These are phyloP conservation scores for Mycena venus DNA, from an alignment of 768 basidiomycete genomes.

Conservation along the genomic window DNA sequence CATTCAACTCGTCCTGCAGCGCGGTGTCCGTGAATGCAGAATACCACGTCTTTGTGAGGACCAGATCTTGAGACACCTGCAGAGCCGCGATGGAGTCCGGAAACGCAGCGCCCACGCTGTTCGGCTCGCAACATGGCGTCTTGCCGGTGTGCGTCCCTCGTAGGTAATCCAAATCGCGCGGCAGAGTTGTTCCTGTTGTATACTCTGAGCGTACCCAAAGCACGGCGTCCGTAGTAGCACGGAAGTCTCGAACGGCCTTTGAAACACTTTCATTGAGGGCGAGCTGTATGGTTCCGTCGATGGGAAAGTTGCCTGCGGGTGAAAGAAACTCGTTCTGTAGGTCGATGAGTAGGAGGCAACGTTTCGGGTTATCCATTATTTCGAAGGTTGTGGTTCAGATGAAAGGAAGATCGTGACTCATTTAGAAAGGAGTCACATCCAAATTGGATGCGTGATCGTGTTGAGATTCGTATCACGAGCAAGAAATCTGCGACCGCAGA, in stretches of 20 bases:
- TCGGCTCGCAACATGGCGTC: conserved; percentile 40
- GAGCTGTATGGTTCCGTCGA: conserved; percentile 29
- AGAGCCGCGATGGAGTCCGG: conserved; percentile 29
- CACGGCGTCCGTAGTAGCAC: conserved; percentile 24
- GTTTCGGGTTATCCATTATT: conserved; percentile 1
- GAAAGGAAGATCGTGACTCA: not conserved
- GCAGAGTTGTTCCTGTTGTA: not conserved
- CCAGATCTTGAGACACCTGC: conserved; percentile 21
- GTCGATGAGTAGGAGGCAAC: conserved; percentile 43
- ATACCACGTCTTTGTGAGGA: conserved; percentile 42
- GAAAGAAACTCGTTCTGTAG: conserved; percentile 46
- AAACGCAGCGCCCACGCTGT: conserved; percentile 37
- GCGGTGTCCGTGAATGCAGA: conserved; percentile 44
- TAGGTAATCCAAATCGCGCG: conserved; percentile 26
- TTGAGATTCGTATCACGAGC: not conserved
- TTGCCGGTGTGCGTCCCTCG: conserved; percentile 39
- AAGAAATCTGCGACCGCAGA: too few species aligned
- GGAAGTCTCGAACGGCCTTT: conserved; percentile 31
- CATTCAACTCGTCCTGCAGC: conserved; percentile 32
- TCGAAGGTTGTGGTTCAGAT: not conserved
- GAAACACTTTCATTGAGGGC: conserved; percentile 35
- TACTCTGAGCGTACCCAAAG: conserved; percentile 43
- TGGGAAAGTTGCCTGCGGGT: conserved; percentile 36
- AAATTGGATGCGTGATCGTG: not conserved
- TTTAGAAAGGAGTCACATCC: not conserved